Base-by-base conservation (phyloP, 495 filamentous ascomycete species). In the Lasiosphaeris hirsuta region DNA sequence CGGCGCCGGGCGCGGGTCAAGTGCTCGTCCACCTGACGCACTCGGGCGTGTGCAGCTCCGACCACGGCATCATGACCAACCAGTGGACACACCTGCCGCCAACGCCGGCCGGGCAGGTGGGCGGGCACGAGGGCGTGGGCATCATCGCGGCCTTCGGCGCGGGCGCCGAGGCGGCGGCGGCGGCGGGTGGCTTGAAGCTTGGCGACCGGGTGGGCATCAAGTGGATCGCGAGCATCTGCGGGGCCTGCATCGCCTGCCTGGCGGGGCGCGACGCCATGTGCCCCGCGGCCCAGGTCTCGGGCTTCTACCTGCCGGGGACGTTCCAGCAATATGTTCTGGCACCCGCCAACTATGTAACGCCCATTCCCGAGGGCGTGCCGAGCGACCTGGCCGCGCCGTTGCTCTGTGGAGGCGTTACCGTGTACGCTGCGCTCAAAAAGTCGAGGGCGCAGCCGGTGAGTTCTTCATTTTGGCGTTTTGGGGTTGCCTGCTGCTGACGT, bases 321-420 rank as follows among this genome's bases (percentile, higher is more conserved):
- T 90, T 90, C 69, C 86, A 88, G 67, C 83, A 89, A 68, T 90
- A 88, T 63, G 79, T 80, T n/a, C 56, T 87, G 1, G 80, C 78
- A 0, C 81, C 84, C 6, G 84, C 84, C 4, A 80, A 79, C 66
- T 85, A 89, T 61, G 85, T 89, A 17, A 88, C 86, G 1, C 84
- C 84, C 1, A 86, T 89, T 66, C 87, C 87, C 6, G 85, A 87
- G 4, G 71, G 64, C 5, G 70, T 89, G 5, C 66, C 68, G 10
- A 83, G 80, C 3, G 83, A 77, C 37, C 69, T 78, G 13, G 86
- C 86, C 8, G 86, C 86, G 0, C 86, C 86, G 6, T 79, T 86
- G 73, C 76, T 86, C 54, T 86, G 82, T 69, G 84, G 78, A 11
- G 82, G 84, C 14, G 73, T 85, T 10, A 85, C 83, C 5, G 74